Evolutionary conservation across 192 early-diverging fungal species (phyloP), one percentile per base, ranked within the genome.

Genomic region (Piromyces finnis): DNA sequence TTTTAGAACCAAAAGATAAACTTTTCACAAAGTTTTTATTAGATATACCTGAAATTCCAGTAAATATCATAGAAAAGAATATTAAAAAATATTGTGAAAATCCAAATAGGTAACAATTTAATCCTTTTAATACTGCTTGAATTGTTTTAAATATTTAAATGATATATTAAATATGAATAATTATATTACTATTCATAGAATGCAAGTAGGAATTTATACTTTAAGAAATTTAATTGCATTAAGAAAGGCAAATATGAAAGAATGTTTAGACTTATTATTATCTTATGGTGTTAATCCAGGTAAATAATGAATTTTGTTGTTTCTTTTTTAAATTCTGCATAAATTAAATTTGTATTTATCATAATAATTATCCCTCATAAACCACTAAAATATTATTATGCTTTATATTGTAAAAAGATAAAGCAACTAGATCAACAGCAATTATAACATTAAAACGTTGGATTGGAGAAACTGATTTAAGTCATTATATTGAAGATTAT

Each of bases 31-130:
- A 90, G 36, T 89, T 96, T 80, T 81, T 96, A 81, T 81, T 95
- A 22, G 94, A 96, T 37, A 92, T 90, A 5, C 95, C 95, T 7
- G 88, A 93, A 79, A 79, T 96, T 13, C 85, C 87, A n/a, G 83
- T 82, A 16, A 86, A 86, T 39, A 87, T 90, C 0, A 84, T 96
- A 17, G 87, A 90, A 9, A 51, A 30, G 12, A 82, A 91, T 26
- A 87, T 95, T 14, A 85, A 88, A 82, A 82, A 82, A 30, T 92
- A 89, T 82, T 92, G 90, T 79, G 91, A 93, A 79, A 91, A 94
- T 81, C 81, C 86, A 28, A 87, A 87, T 32, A 82, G 91, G 81
- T 88, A 85, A 29, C 29, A 35, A 35, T 3, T n/a, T n/a, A n/a
- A n/a, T n/a, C n/a, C n/a, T n/a, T n/a, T n/a, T n/a, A n/a, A n/a